A percentile compares a stretch with the other conserved stretches of the same genome.
Conservation (phyloP, 805 yeast genomes). For the Jamesozyma jinghongensis region DNA sequence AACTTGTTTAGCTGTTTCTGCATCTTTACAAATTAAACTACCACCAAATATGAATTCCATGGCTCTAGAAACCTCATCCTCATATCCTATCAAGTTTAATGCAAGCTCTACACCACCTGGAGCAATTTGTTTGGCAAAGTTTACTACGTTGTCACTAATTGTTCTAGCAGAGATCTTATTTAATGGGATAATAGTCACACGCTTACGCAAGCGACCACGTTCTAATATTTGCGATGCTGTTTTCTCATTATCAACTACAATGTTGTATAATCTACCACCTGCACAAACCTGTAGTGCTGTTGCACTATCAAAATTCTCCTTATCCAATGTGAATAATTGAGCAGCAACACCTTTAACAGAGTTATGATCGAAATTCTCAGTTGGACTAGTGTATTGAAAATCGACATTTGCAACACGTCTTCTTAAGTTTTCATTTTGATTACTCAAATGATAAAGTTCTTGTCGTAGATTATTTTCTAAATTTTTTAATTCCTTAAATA, state of each 20-base stretch:
- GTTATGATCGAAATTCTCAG: constrained; percentile 45
- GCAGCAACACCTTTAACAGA: constrained; percentile 87
- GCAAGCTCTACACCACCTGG: constrained; percentile 90
- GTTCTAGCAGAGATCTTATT: constrained; percentile 67
- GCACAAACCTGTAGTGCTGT: constrained; percentile 89
- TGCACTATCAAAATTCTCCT: constrained; percentile 49
- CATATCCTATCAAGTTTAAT: constrained; percentile 66
- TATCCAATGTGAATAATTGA: constrained; percentile 60
- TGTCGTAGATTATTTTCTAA: constrained; percentile 38
- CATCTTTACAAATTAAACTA: constrained; percentile 79
- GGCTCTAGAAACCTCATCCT: constrained; percentile 60
- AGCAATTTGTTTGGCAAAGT: constrained; percentile 63
- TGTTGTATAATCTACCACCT: constrained; percentile 81
- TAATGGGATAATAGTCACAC: constrained; percentile 88
- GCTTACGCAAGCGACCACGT: constrained; percentile 62
- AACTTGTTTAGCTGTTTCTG: constrained; percentile 80
- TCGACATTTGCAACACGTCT: constrained; percentile 66
- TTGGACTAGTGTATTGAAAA: constrained; percentile 61
- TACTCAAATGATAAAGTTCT: constrained; percentile 36
- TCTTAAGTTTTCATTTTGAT: constrained; percentile 45
- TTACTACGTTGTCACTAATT: constrained; percentile 43
- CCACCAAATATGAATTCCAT: constrained; percentile 89
- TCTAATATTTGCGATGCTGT: constrained; percentile 80
- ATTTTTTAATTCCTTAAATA: constrained; percentile 36
- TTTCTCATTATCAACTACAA: constrained; percentile 80